A percentile compares a stretch with the other conserved stretches of the same genome.
Conservation (phyloP, 106 monocot species). For the Allium cepa region DNA sequence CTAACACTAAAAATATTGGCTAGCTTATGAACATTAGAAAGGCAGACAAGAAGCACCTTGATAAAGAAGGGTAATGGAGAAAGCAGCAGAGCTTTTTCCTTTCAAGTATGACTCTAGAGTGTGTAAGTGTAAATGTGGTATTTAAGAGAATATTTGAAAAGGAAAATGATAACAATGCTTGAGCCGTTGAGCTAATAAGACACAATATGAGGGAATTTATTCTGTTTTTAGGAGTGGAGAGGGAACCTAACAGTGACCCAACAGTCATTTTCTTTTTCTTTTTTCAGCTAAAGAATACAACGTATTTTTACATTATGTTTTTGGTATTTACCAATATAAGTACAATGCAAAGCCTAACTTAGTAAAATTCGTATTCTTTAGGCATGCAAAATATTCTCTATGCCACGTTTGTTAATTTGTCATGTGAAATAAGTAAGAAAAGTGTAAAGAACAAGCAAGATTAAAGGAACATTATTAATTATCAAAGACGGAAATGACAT, state of each 20-base stretch:
- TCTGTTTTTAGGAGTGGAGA: conserved; percentile 15
- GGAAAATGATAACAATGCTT: conserved; percentile 1
- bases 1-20: background rate
- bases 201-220: conserved; percentile 18
- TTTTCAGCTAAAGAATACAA: background rate
- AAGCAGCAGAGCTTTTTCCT: background rate
- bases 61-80: conserved; percentile 5
- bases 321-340: background rate
- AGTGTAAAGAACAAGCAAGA: too few species aligned
- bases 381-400: too few species aligned
- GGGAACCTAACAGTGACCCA: conserved; percentile 7
- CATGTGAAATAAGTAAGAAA: too few species aligned
- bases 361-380: too few species aligned
- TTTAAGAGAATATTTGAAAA: background rate
- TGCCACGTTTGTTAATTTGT: too few species aligned
- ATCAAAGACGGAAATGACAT: too few species aligned
- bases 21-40: background rate
- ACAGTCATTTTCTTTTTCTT: conserved; percentile 11
- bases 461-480: too few species aligned
- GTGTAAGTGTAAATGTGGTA: background rate
- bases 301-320: background rate
- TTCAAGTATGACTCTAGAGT: conserved; percentile 1
- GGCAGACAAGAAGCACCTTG: conserved; percentile 18
- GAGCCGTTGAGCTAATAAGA: conserved; percentile 16
- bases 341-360: too few species aligned